Base-by-base conservation (phyloP, 179 eudicot genomes). In the Nepenthes alata region DNA sequence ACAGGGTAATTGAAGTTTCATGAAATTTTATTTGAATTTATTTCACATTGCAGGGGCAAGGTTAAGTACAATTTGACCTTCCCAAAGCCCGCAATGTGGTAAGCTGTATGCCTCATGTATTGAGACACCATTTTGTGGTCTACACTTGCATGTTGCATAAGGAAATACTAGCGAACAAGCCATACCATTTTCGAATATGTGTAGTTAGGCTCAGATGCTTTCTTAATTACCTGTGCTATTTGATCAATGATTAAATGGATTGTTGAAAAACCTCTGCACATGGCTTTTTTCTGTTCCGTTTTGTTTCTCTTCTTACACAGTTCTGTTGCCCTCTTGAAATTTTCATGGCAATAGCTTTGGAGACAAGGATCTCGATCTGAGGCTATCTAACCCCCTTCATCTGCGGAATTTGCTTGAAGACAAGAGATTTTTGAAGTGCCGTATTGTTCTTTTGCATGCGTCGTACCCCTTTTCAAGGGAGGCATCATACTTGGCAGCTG, bases 391-490 rank as follows among this genome's bases (percentile, higher is more conserved):
- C 76, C 99, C 99, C 54, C 91, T 94, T 78, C 91, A 85, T 81
- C 87, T 94, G 35, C 94, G 94, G 35, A 71, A 64, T 58, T 59
- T 94, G 70, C 91, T 94, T 37, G 95, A 94, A 71, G 99, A 94
- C 72, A 63, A 79, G 61, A 87, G 91, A 80, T 94, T 85, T 75
- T 70, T 78, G 39, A 78, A 81, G 54, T 74, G 85, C 47, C 85
- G 83, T 51, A 67, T 94, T 54, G 99, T 90, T 50, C 89, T 94
- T 60, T 75, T 94, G 65, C 99, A 94, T 78, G 86, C 99, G 54
- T 90, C 99, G 5, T 90, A 94, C 76, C 99, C 99, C 14, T 94
- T 85, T 57, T 87, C 94, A n/a, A 94, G 76, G 69, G 99, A 94
- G 72, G 99, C 99, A 47, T 94, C 99, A 38, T 87, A 89, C 64